Percentiles rank a stretch among this genome's conserved stretches.
phyloP scores from a whole-genome alignment of 139 green algal genomes.

The Coccomyxa sp. region DNA sequence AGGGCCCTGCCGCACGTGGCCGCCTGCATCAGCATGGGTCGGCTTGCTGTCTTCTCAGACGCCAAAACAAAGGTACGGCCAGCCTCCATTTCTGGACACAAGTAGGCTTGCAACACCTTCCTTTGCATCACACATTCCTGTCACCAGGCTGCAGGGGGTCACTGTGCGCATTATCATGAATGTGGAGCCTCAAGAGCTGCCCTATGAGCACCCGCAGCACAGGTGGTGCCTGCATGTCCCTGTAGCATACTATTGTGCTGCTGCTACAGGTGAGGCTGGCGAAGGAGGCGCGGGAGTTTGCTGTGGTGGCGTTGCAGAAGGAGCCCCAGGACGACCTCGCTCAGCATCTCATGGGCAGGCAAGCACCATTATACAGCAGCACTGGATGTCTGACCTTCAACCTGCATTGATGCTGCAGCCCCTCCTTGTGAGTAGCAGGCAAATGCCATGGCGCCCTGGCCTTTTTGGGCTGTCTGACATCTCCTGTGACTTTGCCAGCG shows the following conservation, averaged over 20 bases:
- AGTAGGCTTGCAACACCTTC: background rate
- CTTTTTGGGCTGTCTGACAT: too few species aligned
- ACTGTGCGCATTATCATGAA: too few species aligned
- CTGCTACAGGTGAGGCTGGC: constrained; percentile 6
- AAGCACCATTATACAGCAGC: too few species aligned
- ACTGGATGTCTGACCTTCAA: too few species aligned
- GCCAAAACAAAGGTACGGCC: constrained; percentile 54
- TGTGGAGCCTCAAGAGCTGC: too few species aligned
- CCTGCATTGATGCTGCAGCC: too few species aligned
- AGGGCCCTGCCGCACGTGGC: constrained; percentile 24
- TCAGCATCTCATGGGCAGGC: constrained; percentile 75
- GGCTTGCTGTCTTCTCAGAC: constrained; percentile 66
- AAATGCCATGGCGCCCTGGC: too few species aligned
- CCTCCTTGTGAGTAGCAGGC: too few species aligned
- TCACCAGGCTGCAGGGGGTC: background rate
- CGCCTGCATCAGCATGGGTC: constrained; percentile 54
- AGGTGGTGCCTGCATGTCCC: background rate
- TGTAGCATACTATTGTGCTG: background rate
- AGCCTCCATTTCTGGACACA: background rate
- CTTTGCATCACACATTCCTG: background rate
- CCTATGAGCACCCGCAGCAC: too few species aligned
- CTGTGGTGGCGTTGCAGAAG: constrained; percentile 7
- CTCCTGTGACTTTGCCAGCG: too few species aligned
- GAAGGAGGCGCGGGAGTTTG: constrained; percentile 10
- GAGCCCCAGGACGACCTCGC: constrained; percentile 63